A percentile compares a stretch with the other conserved stretches of the same genome.
phyloP scores from a whole-genome alignment of 225 moss, liverwort and hornwort species.

The Physcomitrium patens region DNA sequence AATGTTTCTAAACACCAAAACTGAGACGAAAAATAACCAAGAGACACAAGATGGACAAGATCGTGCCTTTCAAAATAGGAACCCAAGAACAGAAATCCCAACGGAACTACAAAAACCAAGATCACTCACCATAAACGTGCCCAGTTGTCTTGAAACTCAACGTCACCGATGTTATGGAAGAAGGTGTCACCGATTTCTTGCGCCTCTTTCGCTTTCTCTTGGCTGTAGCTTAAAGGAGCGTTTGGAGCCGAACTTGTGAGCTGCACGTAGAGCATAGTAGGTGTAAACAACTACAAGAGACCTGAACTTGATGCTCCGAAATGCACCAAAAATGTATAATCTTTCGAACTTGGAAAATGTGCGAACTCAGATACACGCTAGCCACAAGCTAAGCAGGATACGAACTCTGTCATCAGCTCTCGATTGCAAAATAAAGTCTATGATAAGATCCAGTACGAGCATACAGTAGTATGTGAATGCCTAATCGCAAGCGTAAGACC shows the following conservation, averaged over 20 bases:
- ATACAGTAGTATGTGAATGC: constrained; percentile 6
- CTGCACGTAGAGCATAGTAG: constrained; percentile 46
- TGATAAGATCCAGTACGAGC: constrained; percentile 6
- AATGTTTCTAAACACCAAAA: background rate
- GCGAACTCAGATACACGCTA: constrained; percentile 5
- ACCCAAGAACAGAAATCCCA: background rate
- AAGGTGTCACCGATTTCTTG: constrained; percentile 52
- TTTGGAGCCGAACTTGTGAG: constrained; percentile 78
- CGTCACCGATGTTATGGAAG: constrained; percentile 88
- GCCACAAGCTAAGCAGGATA: constrained; percentile 1
- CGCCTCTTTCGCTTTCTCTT: constrained; percentile 76
- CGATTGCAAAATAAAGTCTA: background rate
- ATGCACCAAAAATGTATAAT: background rate
- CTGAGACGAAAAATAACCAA: constrained; percentile 2
- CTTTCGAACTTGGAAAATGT: constrained; percentile 10
- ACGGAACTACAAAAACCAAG: background rate
- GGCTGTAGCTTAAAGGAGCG: constrained; percentile 68
- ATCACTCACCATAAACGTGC: constrained; percentile 81
- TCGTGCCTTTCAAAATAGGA: background rate
- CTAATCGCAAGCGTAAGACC: constrained; percentile 9
- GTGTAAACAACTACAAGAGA: constrained; percentile 27
- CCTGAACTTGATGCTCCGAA: background rate
- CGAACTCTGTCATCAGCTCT: constrained; percentile 6
- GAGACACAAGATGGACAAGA: constrained; percentile 3
- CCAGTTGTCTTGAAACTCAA: constrained; percentile 98